These are phyloP conservation scores for Auriculariales sp. DNA, from an alignment of 768 basidiomycete genomes.

Conservation along the genomic window DNA sequence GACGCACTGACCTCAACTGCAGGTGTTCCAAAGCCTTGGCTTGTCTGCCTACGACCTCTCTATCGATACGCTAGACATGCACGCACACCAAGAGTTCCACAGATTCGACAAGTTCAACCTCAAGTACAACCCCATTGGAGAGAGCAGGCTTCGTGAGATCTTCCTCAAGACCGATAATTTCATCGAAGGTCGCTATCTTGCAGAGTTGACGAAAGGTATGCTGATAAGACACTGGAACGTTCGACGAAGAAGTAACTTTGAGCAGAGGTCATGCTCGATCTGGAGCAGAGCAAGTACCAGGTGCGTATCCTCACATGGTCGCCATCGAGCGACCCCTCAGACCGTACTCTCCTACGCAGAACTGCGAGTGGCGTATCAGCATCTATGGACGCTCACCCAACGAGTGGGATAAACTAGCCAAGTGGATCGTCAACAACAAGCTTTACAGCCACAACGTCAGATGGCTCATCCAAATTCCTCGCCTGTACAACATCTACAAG, in stretches of 20 bases:
- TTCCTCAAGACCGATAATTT: constrained; percentile 97
- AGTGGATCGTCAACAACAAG: constrained; percentile 91
- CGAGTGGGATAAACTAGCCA: constrained; percentile 98
- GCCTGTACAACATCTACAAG: constrained; percentile 92
- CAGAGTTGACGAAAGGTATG: constrained; percentile 82
- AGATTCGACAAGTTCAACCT: constrained; percentile 97
- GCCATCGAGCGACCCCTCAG: not conserved
- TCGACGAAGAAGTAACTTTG: too few relatives aligned
- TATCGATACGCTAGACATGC: constrained; percentile 99
- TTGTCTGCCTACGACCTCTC: constrained; percentile 94
- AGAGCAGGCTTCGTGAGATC: constrained; percentile 87
- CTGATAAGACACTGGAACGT: too few relatives aligned
- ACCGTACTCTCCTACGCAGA: constrained; percentile 29
- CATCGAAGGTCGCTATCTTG: constrained; percentile 83
- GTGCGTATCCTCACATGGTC: constrained; percentile 25
- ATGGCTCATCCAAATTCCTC: constrained; percentile 93
- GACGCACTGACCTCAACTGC: not conserved
- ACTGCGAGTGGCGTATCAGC: constrained; percentile 94
- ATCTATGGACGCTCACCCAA: constrained; percentile 72
- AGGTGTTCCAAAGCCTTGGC: constrained; percentile 88
- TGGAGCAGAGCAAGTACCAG: constrained; percentile 98
- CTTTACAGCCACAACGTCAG: constrained; percentile 92
- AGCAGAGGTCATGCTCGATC: constrained; percentile 89
- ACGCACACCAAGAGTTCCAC: constrained; percentile 96
- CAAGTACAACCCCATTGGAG: constrained; percentile 94